Conservation (phyloP, 1,139 yeast species). For the Magnusiomyces ingens region DNA sequence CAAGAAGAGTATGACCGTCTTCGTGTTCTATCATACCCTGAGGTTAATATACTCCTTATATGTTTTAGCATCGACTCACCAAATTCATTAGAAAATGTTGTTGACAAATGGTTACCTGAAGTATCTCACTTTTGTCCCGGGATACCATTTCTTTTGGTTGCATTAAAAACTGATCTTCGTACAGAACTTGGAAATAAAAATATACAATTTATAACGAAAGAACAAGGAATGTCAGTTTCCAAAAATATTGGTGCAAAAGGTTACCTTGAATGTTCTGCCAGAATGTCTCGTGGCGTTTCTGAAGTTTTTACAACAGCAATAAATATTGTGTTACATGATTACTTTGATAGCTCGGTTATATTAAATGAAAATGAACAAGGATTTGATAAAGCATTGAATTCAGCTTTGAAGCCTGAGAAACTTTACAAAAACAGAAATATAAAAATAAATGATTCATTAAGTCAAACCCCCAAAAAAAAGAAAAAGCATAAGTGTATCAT, state of each 20-base stretch:
- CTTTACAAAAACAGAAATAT: slow-evolving; percentile 5
- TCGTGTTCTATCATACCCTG: slow-evolving; percentile 78
- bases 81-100: slow-evolving; percentile 62
- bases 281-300: slow-evolving; percentile 55
- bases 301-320: slow-evolving; percentile 52
- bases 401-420: no score
- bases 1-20: slow-evolving; percentile 86
- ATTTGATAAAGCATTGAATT: no score
- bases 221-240: slow-evolving; percentile 43
- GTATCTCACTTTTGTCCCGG: slow-evolving; percentile 77
- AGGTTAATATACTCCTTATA: slow-evolving; percentile 64
- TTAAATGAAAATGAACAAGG: no score
- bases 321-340: slow-evolving; percentile 21
- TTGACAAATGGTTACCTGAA: slow-evolving; percentile 84
- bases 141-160: slow-evolving; percentile 68
- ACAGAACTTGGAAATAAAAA: slow-evolving; percentile 29
- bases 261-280: slow-evolving; percentile 79
- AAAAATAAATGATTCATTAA: slow-evolving; percentile 4
- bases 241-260: slow-evolving; percentile 61
- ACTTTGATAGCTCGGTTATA: not conserved
- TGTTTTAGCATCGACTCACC: slow-evolving; percentile 68
- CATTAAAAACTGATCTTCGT: slow-evolving; percentile 66
- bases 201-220: slow-evolving; percentile 45
- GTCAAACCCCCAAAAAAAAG: slow-evolving; percentile 6
- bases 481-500: slow-evolving; percentile 12